A percentile compares a stretch with the other conserved stretches of the same genome.
Conservation (phyloP, 225 moss, liverwort and hornwort genomes). For the Polytrichum formosum region DNA sequence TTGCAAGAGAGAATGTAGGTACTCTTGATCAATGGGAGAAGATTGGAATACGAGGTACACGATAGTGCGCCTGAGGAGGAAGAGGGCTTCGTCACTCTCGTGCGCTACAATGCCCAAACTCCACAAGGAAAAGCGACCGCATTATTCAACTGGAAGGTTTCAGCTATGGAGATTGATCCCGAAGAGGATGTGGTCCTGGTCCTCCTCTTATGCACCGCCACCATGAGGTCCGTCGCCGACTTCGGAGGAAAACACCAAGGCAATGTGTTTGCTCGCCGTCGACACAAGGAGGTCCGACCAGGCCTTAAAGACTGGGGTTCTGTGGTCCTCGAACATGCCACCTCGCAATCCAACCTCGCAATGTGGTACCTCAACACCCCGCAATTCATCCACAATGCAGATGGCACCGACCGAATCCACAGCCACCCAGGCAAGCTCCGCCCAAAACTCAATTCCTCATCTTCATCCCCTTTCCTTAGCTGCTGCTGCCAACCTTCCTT, state of each 20-base stretch:
- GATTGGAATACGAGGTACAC: constrained; percentile 71
- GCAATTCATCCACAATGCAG: constrained; percentile 5
- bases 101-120: constrained; percentile 64
- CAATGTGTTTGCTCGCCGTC: constrained; percentile 49
- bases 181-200: constrained; percentile 81
- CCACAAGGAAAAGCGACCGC: constrained; percentile 91
- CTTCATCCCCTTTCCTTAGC: too few relatives aligned
- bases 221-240: constrained; percentile 71
- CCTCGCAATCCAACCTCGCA: constrained; percentile 46
- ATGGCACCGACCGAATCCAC: constrained; percentile 7
- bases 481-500: too few relatives aligned
- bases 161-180: constrained; percentile 78
- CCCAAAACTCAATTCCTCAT: too few relatives aligned
- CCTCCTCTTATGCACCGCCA: constrained; percentile 76
- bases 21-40: constrained; percentile 68
- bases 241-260: constrained; percentile 69
- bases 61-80: constrained; percentile 42
- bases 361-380: constrained; percentile 69
- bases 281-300: constrained; percentile 55
- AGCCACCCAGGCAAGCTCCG: constrained; percentile 14
- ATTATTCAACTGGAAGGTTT: constrained; percentile 78
- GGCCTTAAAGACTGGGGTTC: constrained; percentile 80
- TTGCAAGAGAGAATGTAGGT: constrained; percentile 31
- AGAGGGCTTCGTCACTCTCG: constrained; percentile 81
- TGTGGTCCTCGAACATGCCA: constrained; percentile 67